Evolutionary conservation across 1,139 yeast genomes (phyloP), one percentile per base, ranked within the genome.

Genomic region (Yamadazyma mexicana): DNA sequence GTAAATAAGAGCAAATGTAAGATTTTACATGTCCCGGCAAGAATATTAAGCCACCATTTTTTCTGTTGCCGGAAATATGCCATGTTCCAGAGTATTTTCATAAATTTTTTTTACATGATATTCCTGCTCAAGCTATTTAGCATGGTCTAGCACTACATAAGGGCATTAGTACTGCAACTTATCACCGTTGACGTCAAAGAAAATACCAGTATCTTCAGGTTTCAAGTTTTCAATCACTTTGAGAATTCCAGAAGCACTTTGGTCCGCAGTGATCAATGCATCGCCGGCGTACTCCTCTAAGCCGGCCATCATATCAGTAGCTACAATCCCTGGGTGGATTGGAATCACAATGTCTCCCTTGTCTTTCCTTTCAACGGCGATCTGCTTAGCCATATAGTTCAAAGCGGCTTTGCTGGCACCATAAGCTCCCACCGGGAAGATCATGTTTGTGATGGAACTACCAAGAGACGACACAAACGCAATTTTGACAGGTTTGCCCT

Each of bases 321-420:
- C 31, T 16, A 38, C 42, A 14, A 28, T 4, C 2, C 44, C 44
- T 11, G 44, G 44, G 46, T 83, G 81, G 11, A 91, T 83, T 43
- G 36, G 17, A 12, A 88, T 14, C 8, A 73, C 69, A 4, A 62
- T 64, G 5, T 56, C 58, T 15, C 54, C 69, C 17, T 56, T 62
- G 25, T 66, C 67, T 31, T 58, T 64, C 35, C 34, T 37, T 23
- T 40, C 38, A 10, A 2, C 7, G 3, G 43, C 12, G 2, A 40
- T 12, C 26, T 40, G 40, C 10, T 28, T 34, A 6, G 26, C 34
- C 22, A 37, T 14, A 18, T 36, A 18, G 27, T 40, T 40, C 4
- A 27, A 12, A 3, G 36, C 38, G 1, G 40, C 36, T 24, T 37
- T 37, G 8, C 33, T 24, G 7, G 28, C 27, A 18, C 36, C 39